Percentiles rank a stretch among this genome's conserved stretches.
Evolutionary conservation across 2,329 filamentous ascomycete species (phyloP).

Genomic region (Fusarium humuli): DNA sequence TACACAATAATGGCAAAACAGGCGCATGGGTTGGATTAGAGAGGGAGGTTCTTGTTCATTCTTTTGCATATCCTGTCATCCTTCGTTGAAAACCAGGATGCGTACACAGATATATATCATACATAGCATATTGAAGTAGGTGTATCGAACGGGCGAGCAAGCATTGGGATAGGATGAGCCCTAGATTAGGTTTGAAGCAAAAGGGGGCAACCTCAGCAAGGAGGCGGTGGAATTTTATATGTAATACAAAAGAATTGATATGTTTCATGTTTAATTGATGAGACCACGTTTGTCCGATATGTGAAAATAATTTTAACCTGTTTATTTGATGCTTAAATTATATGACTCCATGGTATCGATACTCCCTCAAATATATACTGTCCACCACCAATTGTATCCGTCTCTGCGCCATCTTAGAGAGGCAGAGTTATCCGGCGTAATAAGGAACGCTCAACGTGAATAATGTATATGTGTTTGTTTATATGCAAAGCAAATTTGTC

Average conservation of each 20-base stretch:
- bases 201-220: constrained; percentile 18
- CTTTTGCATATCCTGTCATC: constrained; percentile 21
- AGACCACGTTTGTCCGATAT: neutral
- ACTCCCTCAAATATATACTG: constrained; percentile 4
- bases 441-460: constrained; percentile 36
- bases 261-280: neutral
- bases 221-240: constrained; percentile 29
- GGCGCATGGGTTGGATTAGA: constrained; percentile 35
- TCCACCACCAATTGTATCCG: neutral
- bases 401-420: neutral
- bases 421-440: constrained; percentile 17
- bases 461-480: constrained; percentile 17
- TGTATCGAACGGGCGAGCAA: constrained; percentile 13
- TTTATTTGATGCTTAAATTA: constrained; percentile 30
- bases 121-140: constrained; percentile 2
- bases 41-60: constrained; percentile 25
- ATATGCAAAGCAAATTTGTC: neutral
- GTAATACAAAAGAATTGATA: constrained; percentile 41
- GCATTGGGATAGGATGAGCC: constrained; percentile 7
- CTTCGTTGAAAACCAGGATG: constrained; percentile 7
- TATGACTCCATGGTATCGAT: constrained; percentile 33
- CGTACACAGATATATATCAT: constrained; percentile 14
- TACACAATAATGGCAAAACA: constrained; percentile 30
- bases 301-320: neutral
- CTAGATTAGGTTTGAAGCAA: constrained; percentile 26